Base-by-base conservation (phyloP, 2,329 filamentous ascomycete species). In the Fusarium sacchari region DNA sequence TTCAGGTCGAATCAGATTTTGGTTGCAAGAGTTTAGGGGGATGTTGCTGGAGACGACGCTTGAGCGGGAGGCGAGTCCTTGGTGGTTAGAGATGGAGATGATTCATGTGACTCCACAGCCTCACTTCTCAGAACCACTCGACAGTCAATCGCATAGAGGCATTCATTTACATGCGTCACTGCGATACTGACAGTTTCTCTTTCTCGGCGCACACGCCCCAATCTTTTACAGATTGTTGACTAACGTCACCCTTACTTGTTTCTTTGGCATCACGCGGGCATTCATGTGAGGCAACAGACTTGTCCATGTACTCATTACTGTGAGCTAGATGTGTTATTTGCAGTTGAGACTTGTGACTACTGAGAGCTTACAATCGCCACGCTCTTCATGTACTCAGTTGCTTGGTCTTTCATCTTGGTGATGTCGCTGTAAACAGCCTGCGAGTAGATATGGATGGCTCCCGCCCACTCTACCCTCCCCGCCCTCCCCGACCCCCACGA, bases 121-220 rank as follows among this genome's bases (percentile, higher is more conserved):
- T 15, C 6, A 22, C 13, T 24, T 6, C 6, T 50, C 12, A 14
- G 12, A 20, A 11, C 5, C 2, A 49, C 9, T 7, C 12, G 30
- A 1, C 17, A 17, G 8, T n/a, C 30, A 50, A 34, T 11, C 1
- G 1, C 11, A 20, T 17, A 11, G 2, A 11, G 6, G 6, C 12
- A n/a, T 12, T 32, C 46, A 32, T n/a, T 11, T 32, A 17, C 10
- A 17, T 2, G 18, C 6, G 3, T 11, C n/a, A 50, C 12, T 11
- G 11, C 10, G 1, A 34, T 4, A 8, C 17, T 34, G 4, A 2
- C 1, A 8, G 4, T 24, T 20, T 24, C 4, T 6, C 2, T 14
- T 20, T 14, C 30, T 24, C 6, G 8, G 6, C 4, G 3, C 4
- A 7, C 3, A 1, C 12, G 22, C 17, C 3, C 7, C 12, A 20